phyloP scores from a whole-genome alignment of 768 basidiomycete genomes.

The Boletellus emodensis region DNA sequence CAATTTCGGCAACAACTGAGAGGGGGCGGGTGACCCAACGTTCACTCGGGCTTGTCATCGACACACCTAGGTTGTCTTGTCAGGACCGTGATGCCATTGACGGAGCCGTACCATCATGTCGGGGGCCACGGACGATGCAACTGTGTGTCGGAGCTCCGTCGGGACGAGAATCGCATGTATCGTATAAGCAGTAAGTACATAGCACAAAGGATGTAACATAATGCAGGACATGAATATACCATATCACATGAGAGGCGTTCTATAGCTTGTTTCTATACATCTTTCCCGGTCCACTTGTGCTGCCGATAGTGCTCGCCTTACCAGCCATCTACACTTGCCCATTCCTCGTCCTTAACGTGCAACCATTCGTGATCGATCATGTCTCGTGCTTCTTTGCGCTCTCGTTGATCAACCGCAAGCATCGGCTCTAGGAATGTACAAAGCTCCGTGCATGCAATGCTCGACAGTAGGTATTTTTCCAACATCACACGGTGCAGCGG shows the following conservation, averaged over 20 bases:
- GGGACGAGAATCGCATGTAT: not conserved
- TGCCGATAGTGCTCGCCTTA: constrained; percentile 12
- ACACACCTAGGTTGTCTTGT: no score
- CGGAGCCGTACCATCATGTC: no score
- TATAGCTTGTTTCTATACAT: constrained; percentile 10
- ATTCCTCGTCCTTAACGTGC: constrained; percentile 32
- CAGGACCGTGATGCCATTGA: no score
- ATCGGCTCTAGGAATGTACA: constrained; percentile 73
- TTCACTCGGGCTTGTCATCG: no score
- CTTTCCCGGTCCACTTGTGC: not conserved
- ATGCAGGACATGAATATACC: not conserved
- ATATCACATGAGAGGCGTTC: constrained; percentile 4
- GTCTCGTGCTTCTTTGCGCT: constrained; percentile 68
- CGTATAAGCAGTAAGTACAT: no score
- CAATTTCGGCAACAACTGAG: no score
- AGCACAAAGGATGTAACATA: constrained; percentile 8
- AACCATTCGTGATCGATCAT: constrained; percentile 78
- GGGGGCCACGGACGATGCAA: no score
- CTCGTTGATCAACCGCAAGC: constrained; percentile 65
- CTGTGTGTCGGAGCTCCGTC: not conserved
- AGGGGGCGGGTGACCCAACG: no score
- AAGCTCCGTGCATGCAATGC: constrained; percentile 52
- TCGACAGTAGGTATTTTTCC: constrained; percentile 80
- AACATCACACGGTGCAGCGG: constrained; percentile 79
- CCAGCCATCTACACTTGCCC: constrained; percentile 28